Conservation (phyloP, 257 asterid species). For the Fraxinus americana region DNA sequence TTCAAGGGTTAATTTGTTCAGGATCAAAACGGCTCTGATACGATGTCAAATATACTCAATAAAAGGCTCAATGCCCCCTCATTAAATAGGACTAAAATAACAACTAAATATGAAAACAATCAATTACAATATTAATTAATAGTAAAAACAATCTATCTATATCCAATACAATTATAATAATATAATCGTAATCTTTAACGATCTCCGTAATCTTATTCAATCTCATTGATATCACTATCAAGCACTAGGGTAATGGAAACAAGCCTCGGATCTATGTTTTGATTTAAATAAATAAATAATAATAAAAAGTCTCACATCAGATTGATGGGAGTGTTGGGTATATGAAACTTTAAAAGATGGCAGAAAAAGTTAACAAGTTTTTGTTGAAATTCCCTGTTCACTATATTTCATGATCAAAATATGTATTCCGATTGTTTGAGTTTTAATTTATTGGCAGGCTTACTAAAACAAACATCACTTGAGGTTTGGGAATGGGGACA, state of each 20-base stretch:
- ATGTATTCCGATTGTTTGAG: background rate
- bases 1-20: no score
- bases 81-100: no score
- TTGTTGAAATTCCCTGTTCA: background rate
- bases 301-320: background rate
- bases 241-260: background rate
- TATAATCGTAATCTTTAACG: no score
- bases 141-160: no score
- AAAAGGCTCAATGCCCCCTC: no score
- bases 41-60: no score
- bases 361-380: background rate
- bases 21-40: no score
- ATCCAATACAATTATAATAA: no score
- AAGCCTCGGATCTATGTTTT: background rate
- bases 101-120: no score
- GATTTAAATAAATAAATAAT: background rate
- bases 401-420: background rate
- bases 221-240: background rate
- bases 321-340: background rate
- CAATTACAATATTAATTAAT: no score
- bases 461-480: background rate
- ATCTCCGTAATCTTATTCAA: no score
- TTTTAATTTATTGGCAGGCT: background rate
- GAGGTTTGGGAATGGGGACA: background rate
- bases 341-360: background rate